Conservation (phyloP, 2,329 filamentous ascomycete species). For the Metarhizium humberi region DNA sequence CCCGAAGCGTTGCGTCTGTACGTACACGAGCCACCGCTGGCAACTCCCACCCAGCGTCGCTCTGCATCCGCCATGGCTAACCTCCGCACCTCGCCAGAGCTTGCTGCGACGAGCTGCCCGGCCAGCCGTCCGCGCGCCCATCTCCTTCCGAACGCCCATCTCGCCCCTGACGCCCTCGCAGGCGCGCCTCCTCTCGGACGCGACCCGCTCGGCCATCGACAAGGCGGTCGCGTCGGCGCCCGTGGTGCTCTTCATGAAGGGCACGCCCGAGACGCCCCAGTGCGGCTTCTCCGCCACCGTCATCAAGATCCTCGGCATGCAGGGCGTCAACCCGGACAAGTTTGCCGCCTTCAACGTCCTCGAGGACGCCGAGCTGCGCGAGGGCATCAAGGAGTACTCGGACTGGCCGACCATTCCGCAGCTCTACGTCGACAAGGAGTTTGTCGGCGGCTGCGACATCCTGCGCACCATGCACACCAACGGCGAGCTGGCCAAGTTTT, state of each 20-base stretch:
- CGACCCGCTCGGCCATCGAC: constrained; percentile 77
- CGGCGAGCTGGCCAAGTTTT: constrained; percentile 80
- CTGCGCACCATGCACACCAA: constrained; percentile 95
- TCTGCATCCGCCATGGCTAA: too few relatives aligned
- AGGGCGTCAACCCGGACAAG: constrained; percentile 90
- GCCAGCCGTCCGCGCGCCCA: constrained; percentile 15
- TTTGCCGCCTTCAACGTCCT: constrained; percentile 98
- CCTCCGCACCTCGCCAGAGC: constrained; percentile 14
- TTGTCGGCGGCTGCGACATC: constrained; percentile 96
- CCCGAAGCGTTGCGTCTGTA: constrained; percentile 16
- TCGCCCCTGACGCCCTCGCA: constrained; percentile 25
- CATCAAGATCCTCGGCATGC: constrained; percentile 89
- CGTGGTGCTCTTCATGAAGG: constrained; percentile 99
- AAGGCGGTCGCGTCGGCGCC: constrained; percentile 80
- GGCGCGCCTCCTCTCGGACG: constrained; percentile 66
- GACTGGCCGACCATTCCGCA: constrained; percentile 99
- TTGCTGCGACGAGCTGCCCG: constrained; percentile 28
- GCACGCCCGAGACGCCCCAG: constrained; percentile 89
- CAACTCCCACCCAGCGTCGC: neutral
- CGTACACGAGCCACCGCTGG: neutral
- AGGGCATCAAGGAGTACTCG: constrained; percentile 97
- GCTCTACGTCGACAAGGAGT: constrained; percentile 90
- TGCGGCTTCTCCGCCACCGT: constrained; percentile 93
- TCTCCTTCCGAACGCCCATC: constrained; percentile 13
- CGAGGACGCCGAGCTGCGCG: constrained; percentile 78